Base-by-base conservation (phyloP, 768 basidiomycete genomes). In the Mycena haematopus region DNA sequence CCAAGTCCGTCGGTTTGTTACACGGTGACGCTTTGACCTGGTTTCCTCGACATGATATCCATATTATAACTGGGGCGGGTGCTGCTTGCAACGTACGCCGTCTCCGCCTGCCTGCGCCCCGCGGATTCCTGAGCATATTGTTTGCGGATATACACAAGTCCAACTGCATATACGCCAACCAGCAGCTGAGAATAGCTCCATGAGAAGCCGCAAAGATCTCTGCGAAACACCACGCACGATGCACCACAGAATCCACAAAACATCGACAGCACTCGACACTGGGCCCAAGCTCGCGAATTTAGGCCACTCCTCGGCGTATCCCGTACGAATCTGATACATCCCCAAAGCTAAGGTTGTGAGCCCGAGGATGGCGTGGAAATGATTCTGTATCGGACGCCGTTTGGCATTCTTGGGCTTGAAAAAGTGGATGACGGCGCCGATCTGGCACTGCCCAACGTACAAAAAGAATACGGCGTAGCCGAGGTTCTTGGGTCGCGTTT, bases 361-460 rank as follows among this genome's bases (percentile, higher is more conserved):
- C 0, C 86, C 87, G 0, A 86, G 52, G 10, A 83, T 53, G 9
- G 82, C 86, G 67, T 89, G 87, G 27, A 80, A 21, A 68, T 85
- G 87, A 68, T 89, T 87, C 65, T 81, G 86, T 44, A 77, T 69
- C 15, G 82, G 86, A 24, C 81, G 80, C 29, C 74, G 68, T 1
- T 59, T 65, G 7, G 68, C 58, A 31, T 70, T 60, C 22, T 73
- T 75, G 27, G 78, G 77, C 67, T 86, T 86, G 61, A 82, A 63
- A 66, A 75, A 84, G 62, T 87, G 86, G 59, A 86, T 82, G 52
- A 82, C 52, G 10, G 80, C 78, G 4, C 86, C 86, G 9, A 85
- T 72, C 4, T 60, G 64, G 60, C 78, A 76, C 72, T 88, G 87
- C 14, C 78, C 47, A 47, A 82, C 19, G 60, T 86, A 84, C 6